Percentiles rank a stretch among this genome's conserved stretches.
Conservation (phyloP, 2,329 filamentous ascomycete genomes). For the Curvularia lunata region DNA sequence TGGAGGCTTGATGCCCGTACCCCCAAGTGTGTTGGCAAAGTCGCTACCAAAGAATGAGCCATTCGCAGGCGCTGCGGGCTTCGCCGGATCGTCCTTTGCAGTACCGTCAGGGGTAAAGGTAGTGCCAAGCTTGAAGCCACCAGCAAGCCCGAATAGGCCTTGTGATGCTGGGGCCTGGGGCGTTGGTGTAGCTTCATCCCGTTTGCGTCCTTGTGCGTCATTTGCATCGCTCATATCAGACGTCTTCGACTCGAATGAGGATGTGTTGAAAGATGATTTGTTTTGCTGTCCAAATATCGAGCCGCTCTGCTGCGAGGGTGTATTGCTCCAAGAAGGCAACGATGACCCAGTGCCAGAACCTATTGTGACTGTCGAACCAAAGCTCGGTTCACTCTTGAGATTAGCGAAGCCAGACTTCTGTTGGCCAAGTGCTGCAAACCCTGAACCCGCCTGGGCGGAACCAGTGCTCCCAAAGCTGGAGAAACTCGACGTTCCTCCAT, state of each 20-base stretch:
- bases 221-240: constrained; percentile 40
- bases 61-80: constrained; percentile 52
- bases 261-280: constrained; percentile 39
- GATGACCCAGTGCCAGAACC: constrained; percentile 44
- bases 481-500: constrained; percentile 28
- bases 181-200: constrained; percentile 47
- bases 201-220: constrained; percentile 29
- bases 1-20: constrained; percentile 40
- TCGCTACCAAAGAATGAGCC: constrained; percentile 66
- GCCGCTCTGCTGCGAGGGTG: constrained; percentile 36
- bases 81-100: constrained; percentile 65
- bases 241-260: constrained; percentile 40
- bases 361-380: constrained; percentile 52
- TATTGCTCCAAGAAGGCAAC: constrained; percentile 42
- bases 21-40: constrained; percentile 66
- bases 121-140: constrained; percentile 69
- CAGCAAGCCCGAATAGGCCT: constrained; percentile 42
- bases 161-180: constrained; percentile 34
- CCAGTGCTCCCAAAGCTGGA: constrained; percentile 14
- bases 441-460: constrained; percentile 21
- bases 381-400: constrained; percentile 43
- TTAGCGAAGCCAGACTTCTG: constrained; percentile 41
- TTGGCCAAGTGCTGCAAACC: constrained; percentile 40
- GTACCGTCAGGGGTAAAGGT: constrained; percentile 71
- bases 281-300: constrained; percentile 38